Evolutionary conservation across 2,329 filamentous ascomycete species (phyloP).

Genomic region (Sclerotinia glacialis): DNA sequence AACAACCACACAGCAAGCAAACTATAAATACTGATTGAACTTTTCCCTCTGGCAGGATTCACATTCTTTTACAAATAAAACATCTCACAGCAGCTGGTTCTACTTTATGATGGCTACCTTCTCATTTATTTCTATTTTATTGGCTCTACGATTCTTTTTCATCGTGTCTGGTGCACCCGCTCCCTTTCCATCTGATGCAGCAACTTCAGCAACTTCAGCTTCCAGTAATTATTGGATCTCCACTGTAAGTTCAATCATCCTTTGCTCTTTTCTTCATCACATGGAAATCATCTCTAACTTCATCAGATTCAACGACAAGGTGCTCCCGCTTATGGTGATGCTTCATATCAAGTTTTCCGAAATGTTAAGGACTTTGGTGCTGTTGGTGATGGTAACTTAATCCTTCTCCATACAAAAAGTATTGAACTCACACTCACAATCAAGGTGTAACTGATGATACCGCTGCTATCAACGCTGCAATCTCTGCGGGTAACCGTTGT

Average conservation of each 20-base stretch:
- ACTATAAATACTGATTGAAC: slow-evolving; percentile 26
- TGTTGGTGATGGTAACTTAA: slow-evolving; percentile 54
- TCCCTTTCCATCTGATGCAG: slow-evolving; percentile 25
- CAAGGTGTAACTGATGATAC: slow-evolving; percentile 74
- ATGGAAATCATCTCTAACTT: not conserved
- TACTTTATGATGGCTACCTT: slow-evolving; percentile 39
- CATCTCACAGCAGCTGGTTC: slow-evolving; percentile 38
- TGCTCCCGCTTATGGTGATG: slow-evolving; percentile 40
- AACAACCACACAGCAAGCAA: slow-evolving; percentile 4
- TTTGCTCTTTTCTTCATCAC: not conserved
- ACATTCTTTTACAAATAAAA: slow-evolving; percentile 34
- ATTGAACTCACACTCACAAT: slow-evolving; percentile 51
- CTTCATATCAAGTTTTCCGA: slow-evolving; percentile 70
- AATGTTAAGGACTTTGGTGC: slow-evolving; percentile 77
- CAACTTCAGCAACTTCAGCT: slow-evolving; percentile 25
- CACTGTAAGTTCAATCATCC: slow-evolving; percentile 18
- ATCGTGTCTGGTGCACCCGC: slow-evolving; percentile 33
- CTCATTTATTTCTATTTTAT: slow-evolving; percentile 35
- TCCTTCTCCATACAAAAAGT: slow-evolving; percentile 34
- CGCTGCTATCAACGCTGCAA: slow-evolving; percentile 77
- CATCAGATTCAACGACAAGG: slow-evolving; percentile 36
- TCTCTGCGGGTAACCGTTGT: slow-evolving; percentile 75
- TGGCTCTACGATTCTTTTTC: slow-evolving; percentile 35
- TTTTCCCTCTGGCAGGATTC: slow-evolving; percentile 25
- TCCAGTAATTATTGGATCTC: slow-evolving; percentile 36